Conservation (phyloP, 1,284 basidiomycete genomes). For the Ustilago cynodontis region DNA sequence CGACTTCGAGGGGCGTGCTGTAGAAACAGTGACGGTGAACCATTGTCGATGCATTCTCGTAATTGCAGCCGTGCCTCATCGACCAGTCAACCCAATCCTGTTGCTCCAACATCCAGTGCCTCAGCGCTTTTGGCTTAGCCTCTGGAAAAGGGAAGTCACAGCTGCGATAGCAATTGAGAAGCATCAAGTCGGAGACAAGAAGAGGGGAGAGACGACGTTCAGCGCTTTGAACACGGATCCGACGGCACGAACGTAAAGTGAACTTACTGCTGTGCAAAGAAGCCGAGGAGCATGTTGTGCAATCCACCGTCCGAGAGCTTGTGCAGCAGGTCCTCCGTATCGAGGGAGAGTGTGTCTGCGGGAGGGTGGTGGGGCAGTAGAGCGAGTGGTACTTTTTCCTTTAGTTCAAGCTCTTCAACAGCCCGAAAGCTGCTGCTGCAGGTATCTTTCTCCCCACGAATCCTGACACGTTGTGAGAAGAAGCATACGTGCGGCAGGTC, state of each 20-base stretch:
- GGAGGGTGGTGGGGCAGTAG: background rate
- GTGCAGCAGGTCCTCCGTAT: background rate
- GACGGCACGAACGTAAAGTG: background rate
- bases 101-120: background rate
- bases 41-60: conserved; percentile 3
- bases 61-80: background rate
- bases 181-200: background rate
- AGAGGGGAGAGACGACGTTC: no score
- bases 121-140: background rate
- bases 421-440: no score
- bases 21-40: background rate
- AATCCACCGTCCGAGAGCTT: background rate
- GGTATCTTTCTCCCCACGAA: no score
- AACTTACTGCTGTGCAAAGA: conserved; percentile 2
- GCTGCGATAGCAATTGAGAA: background rate
- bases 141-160: conserved; percentile 2
- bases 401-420: no score
- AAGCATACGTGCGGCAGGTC: no score
- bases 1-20: no score
- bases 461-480: no score
- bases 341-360: background rate
- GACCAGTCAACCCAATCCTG: background rate
- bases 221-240: no score
- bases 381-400: no score
- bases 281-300: background rate